Evolutionary conservation across 768 basidiomycete genomes (phyloP), one percentile per base, ranked within the genome.

Genomic region (Hydnomerulius pinastri): DNA sequence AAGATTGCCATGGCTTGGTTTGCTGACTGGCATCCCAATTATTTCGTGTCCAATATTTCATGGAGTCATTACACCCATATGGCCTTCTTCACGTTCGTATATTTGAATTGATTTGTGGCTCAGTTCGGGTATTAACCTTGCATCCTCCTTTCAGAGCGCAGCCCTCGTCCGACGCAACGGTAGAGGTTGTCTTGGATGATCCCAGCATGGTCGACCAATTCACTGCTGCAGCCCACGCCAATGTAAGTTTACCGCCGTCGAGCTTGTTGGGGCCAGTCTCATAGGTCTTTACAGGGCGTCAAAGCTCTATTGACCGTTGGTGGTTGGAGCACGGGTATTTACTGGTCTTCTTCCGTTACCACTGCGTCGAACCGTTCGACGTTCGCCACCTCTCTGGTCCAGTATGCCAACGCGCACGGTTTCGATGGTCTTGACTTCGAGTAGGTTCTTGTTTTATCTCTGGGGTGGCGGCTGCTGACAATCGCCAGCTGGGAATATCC

Each of bases 401-500:
- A 71, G 20, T 68, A 86, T 33, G 80, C 77, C 12, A 54, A 68
- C 5, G 60, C 69, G 21, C 82, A 85, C 57, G 58, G 74, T 0
- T 71, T 89, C 13, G 75, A 81, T 55, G 85, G 85, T n/a, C 68
- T 87, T 36, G 85, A 87, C 56, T 82, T 87, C 48, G 86, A 86
- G 84, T 84, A 61, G 33, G 82, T 71, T 4, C 9, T 25, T 11
- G 23, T 17, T 1, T 39, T 41, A 18, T 20, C 37, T 40, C 4
- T 28, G 0, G 6, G 2, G 2, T n/a, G 6, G 32, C 6, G 21
- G 6, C 36, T 24, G 42, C 15, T 42, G 60, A 15, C 20, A 1
- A 4, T 17, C 25, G 2, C n/a, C 42, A 90, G 89, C 62, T 93
- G 91, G 92, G 92, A 94, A 66, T 96, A 91, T 63, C 93, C 92